Evolutionary conservation across 305 asterid species (phyloP), one percentile per base, ranked within the genome.

Genomic region (Fraxinus sp.): DNA sequence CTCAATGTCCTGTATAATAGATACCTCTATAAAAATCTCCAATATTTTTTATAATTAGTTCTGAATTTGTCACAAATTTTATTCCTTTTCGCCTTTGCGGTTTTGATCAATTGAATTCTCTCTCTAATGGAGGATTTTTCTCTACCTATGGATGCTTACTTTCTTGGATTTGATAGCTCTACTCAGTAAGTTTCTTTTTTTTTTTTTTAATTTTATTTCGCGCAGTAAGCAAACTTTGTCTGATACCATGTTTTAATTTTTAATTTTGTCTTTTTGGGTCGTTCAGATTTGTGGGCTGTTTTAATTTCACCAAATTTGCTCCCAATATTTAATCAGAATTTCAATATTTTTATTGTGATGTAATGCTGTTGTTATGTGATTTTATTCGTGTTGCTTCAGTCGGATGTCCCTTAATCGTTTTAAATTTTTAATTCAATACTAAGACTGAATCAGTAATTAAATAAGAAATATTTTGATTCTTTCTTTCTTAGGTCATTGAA

Each of bases 111-210:
- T 22, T 66, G 4, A 66, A 66, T 66, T 66, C 73, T 22, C 33
- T 43, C 68, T 55, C 20, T 5, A 57, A 89, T 91, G 94, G 93
- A 83, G 80, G 88, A 85, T 81, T 85, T 49, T 77, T 86, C 88
- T 84, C 92, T 90, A 32, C 94, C 92, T 35, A 84, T 79, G 26
- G 91, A 85, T 83, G 83, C 93, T 57, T 88, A 86, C 36, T 91
- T 90, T 84, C 92, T 91, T 78, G 94, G 94, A 35, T 85, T 91
- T 59, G 94, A 91, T 74, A 91, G 93, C 86, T 91, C 94, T 32
- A 91, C 94, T 24, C 94, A 91, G 94, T 91, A 76, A 85, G 90
- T 68, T 11, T 81, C 49, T n/a, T n/a, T n/a, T n/a, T n/a, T n/a
- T 86, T 71, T 66, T 78, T 20, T 36, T 35, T 28, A 41, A 26